phyloP scores from a whole-genome alignment of 352 stramenopile genomes.

The Globisporangium apiculatum region DNA sequence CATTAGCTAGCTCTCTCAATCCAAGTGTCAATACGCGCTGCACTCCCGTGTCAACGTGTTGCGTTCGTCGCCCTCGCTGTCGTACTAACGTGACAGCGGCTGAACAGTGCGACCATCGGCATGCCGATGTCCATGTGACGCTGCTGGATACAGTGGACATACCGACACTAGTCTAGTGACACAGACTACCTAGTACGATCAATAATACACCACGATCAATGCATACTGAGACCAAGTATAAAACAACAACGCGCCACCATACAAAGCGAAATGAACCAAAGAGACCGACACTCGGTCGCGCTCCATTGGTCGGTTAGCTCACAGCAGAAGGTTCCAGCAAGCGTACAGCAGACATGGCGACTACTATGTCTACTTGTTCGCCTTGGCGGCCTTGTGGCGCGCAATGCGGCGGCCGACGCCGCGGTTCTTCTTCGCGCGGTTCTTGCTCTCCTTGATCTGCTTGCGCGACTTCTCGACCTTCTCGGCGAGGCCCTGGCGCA shows the following conservation, averaged over 20 bases:
- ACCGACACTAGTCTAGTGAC: no score
- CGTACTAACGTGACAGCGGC: no score
- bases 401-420: constrained; percentile 97
- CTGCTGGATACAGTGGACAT: no score
- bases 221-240: not conserved
- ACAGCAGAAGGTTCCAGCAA: constrained; percentile 2
- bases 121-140: no score
- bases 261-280: not conserved
- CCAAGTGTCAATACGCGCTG: not conserved
- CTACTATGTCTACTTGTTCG: constrained; percentile 80
- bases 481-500: constrained; percentile 87
- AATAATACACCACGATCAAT: no score
- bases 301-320: constrained; percentile 17
- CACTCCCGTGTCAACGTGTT: no score
- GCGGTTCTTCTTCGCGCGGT: constrained; percentile 97
- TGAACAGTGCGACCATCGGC: no score
- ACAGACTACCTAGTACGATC: no score
- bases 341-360: constrained; percentile 11
- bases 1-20: constrained; percentile 24
- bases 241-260: not conserved
- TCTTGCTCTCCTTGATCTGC: constrained; percentile 99
- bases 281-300: not conserved
- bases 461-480: constrained; percentile 98
- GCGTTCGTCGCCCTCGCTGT: no score
- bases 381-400: constrained; percentile 99